Conservation (phyloP, 2,329 filamentous ascomycete species). For the Calonectria pauciramosa region DNA sequence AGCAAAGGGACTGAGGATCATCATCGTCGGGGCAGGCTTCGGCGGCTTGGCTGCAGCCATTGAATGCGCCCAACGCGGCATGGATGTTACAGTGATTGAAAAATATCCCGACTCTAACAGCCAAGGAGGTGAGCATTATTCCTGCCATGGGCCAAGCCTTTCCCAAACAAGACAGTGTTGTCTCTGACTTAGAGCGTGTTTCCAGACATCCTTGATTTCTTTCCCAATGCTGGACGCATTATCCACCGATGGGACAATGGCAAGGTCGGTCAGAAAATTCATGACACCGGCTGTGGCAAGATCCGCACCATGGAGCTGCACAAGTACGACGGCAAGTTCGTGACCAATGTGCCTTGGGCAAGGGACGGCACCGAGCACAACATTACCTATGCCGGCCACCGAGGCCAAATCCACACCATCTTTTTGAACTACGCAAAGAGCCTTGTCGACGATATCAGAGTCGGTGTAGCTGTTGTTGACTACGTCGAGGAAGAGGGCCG, state of each 20-base stretch:
- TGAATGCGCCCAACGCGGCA: conserved; percentile 26
- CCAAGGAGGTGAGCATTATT: conserved; percentile 16
- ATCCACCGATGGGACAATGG: conserved; percentile 21
- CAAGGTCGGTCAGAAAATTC: conserved; percentile 25
- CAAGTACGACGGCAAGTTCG: conserved; percentile 25
- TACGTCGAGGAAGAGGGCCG: conserved; percentile 18
- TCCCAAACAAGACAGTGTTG: too few relatives aligned
- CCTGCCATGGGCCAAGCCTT: not conserved
- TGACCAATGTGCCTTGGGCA: conserved; percentile 21
- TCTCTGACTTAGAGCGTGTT: not conserved
- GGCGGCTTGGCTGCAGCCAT: conserved; percentile 17
- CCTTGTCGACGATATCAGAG: conserved; percentile 20
- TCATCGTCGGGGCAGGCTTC: conserved; percentile 13
- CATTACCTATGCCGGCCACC: conserved; percentile 26
- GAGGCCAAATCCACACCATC: conserved; percentile 24
- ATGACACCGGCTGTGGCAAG: conserved; percentile 19
- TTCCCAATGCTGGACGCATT: conserved; percentile 23
- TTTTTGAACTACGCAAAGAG: conserved; percentile 18
- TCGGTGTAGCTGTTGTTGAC: conserved; percentile 16
- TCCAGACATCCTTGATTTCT: conserved; percentile 26
- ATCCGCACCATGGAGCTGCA: conserved; percentile 23
- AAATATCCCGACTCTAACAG: conserved; percentile 28
- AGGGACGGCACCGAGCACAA: conserved; percentile 20
- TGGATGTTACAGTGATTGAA: conserved; percentile 25
- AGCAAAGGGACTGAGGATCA: conserved; percentile 11